phyloP scores from a whole-genome alignment of 768 basidiomycete genomes.

The Rhodosporidiobolus odoratus region DNA sequence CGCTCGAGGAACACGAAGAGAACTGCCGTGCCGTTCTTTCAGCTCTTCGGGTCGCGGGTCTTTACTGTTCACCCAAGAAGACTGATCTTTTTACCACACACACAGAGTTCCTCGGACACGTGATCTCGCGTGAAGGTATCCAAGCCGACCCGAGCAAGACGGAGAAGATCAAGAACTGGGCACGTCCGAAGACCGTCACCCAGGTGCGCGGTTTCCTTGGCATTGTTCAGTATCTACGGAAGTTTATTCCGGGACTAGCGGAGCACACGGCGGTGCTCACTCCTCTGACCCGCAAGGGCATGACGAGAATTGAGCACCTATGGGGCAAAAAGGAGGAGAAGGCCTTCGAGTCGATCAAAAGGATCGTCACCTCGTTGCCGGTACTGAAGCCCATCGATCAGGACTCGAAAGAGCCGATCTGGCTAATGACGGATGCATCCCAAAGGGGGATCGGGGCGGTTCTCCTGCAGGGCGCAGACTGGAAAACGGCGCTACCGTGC shows the following conservation, averaged over 20 bases:
- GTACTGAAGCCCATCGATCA: constrained; percentile 1
- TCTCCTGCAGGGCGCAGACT: constrained; percentile 5
- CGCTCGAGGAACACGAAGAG: constrained; percentile 46
- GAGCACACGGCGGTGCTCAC: neutral
- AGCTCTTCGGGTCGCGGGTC: constrained; percentile 43
- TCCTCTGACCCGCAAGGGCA: constrained; percentile 1
- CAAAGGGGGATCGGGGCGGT: constrained; percentile 11
- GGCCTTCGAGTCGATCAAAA: constrained; percentile 8
- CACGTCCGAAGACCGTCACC: neutral
- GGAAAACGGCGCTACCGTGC: constrained; percentile 11
- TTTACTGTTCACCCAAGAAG: constrained; percentile 40
- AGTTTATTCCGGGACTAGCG: neutral
- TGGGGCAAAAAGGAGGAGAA: neutral
- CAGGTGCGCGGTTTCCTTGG: constrained; percentile 9
- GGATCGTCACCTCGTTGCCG: neutral
- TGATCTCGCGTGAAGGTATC: constrained; percentile 9
- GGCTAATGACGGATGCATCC: constrained; percentile 18
- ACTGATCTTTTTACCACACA: neutral
- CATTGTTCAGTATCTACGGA: constrained; percentile 11
- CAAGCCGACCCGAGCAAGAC: constrained; percentile 5
- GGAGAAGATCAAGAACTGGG: constrained; percentile 1
- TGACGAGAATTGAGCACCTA: neutral
- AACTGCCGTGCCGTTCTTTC: constrained; percentile 47
- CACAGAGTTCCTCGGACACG: constrained; percentile 19
- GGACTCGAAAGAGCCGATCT: neutral